Conservation (phyloP, 2,329 filamentous ascomycete species). For the Fusarium agapanthi region DNA sequence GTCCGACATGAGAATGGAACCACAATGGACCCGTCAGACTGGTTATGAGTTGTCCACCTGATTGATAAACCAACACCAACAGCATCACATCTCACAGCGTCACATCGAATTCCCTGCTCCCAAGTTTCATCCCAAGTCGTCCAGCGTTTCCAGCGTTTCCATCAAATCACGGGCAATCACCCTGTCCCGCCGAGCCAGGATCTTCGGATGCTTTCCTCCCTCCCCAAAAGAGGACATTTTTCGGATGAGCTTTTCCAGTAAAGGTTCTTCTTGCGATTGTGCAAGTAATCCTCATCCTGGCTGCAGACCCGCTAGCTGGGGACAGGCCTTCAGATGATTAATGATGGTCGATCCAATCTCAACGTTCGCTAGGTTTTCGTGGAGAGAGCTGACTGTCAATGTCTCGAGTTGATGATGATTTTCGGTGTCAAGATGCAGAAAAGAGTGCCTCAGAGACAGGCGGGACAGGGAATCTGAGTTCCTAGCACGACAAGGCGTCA, state of each 20-base stretch:
- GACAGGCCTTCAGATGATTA: constrained; percentile 5
- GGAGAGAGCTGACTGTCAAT: constrained; percentile 1
- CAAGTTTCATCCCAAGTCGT: constrained; percentile 34
- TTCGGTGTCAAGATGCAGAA: not conserved
- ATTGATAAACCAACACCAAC: constrained; percentile 3
- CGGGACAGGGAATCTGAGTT: not conserved
- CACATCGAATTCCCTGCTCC: not conserved
- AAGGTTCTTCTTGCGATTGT: constrained; percentile 15
- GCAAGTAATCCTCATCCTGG: constrained; percentile 3
- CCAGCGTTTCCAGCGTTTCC: constrained; percentile 21
- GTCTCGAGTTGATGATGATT: constrained; percentile 17
- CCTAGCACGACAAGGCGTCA: not conserved
- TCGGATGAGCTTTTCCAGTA: constrained; percentile 28
- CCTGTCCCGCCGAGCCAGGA: constrained; percentile 15
- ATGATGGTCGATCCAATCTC: constrained; percentile 21
- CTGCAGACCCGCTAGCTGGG: constrained; percentile 4
- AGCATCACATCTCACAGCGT: not conserved
- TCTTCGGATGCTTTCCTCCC: constrained; percentile 28
- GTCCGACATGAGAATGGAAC: constrained; percentile 6
- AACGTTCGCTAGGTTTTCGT: constrained; percentile 24
- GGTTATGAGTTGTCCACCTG: not conserved
- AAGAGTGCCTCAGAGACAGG: not conserved
- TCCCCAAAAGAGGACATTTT: not conserved
- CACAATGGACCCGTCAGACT: constrained; percentile 8
- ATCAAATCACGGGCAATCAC: not conserved